Evolutionary conservation across 768 basidiomycete genomes (phyloP), one percentile per base, ranked within the genome.

Genomic region (Neoboletus brunneissimus): DNA sequence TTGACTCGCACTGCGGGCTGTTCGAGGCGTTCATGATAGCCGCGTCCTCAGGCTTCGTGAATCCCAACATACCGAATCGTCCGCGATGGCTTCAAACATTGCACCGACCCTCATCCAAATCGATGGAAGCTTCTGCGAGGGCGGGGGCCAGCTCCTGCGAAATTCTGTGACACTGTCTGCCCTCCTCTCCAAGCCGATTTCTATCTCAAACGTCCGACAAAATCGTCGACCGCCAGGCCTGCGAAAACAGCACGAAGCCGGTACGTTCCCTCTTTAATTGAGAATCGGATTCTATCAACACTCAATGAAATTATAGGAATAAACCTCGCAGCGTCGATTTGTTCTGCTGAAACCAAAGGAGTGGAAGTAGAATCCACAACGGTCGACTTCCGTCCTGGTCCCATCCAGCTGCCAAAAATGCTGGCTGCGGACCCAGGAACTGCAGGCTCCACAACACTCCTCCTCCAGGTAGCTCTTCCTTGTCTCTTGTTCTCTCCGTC

Each of bases 91-190:
- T 32, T 51, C 59, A 2, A 50, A 23, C 13, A 52, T 57, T 12
- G 57, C 52, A 23, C 66, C 59, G 25, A 25, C 37, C 32, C 15
- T 55, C 42, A 52, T 68, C n/a, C 57, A 67, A n/a, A 66, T 80
- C 22, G 79, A 80, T 53, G 79, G 79, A 34, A 73, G 77, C 55
- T 72, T 73, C 46, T 70, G 79, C 27, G 79, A 80, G 63, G 80
- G 80, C 22, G 88, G 89, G 2, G 89, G 89, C 0, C 89, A 91
- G 63, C 80, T 91, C 38, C 72, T 91, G 27, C 82, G 89, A 47
- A 89, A 88, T 61, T 74, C 85, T 0, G 76, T 88, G 34, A 76
- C 87, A 1, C 72, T 90, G 35, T 81, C 89, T n/a, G 80, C 83
- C 10, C 73, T 91, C 18, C 75, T 89, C 16, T 72, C 72, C n/a